Evolutionary conservation across 1,139 yeast species (phyloP), one percentile per base, ranked within the genome.

Genomic region (Suhomyces maxii): DNA sequence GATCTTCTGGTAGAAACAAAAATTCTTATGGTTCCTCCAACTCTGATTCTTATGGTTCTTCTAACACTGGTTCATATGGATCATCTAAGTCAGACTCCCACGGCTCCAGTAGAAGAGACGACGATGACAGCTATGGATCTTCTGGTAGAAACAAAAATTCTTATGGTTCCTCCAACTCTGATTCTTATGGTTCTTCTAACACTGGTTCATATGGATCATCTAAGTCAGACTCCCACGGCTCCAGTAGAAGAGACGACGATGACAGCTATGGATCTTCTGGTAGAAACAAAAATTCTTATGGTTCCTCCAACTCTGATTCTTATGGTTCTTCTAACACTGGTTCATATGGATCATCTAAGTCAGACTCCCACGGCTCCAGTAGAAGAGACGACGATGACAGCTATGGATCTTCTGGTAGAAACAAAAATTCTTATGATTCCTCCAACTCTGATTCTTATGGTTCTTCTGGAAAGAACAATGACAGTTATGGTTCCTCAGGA

Each of bases 171-270:
- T 47, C 54, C 10, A 50, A 48, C 44, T 36, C 39, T 14, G 56
- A 42, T 40, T 42, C 50, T 23, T 55, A 53, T 40, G 59, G 57
- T 6, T 52, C 55, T 34, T 53, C 55, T 8, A 49, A 53, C 40
- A 35, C 48, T 7, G 55, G 53, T 47, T 44, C 50, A n/a, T 54
- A 55, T 40, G 56, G 59, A 9, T 50, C 57, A 13, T 50, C 57
- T 8, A 50, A 47, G 41, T 36, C 42, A 26, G 50, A 50, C 35
- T 50, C 53, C 13, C 45, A 50, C 37, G 58, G 56, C 30, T 55
- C 60, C 8, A 44, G 49, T 6, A 44, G 45, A 13, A 18, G 4
- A 4, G 18, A 18, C 4, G 18, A 18, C 18, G 18, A 18, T 18
- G 18, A 18, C 31, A 9, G 11, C 11, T 28, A 28, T 11, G 31